Evolutionary conservation across 179 eudicot species (phyloP), one percentile per base, ranked within the genome.

Genomic region (Amaranthus tricolor): DNA sequence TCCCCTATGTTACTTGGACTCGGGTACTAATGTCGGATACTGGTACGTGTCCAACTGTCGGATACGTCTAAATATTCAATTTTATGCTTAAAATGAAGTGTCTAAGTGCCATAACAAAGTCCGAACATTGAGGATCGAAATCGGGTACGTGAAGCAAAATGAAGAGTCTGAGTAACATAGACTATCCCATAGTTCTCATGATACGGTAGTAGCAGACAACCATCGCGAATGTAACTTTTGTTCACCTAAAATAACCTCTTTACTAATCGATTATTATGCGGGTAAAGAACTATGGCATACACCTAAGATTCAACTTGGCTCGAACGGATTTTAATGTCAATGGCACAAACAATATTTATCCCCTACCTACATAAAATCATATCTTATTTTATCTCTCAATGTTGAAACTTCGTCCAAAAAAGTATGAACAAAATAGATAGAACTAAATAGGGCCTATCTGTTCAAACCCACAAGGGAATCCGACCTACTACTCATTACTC

Each of bases 381-480:
- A 61, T 24, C 5, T 5, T 14, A 21, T 24, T 61, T 24, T 61
- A 12, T 21, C n/a, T 4, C 59, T 55, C 0, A 55, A 11, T 16
- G 3, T 63, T 17, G 17, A 63, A 6, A 40, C 1, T 31, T 63
- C 4, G 50, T 21, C 14, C 16, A 1, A 1, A 11, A 0, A 62
- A 31, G 40, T 59, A 7, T 59, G 7, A 59, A 19, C 4, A 5
- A 59, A 15, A 61, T 14, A 12, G 16, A 8, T 11, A 13, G 14
- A 68, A 24, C 17, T 4, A 50, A 51, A 21, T 6, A 0, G 8
- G 13, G 60, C 43, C 20, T 20, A 17, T 20, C 14, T 12, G 15
- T 5, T 67, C 71, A 67, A 66, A 74, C 55, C 55, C 49, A 66
- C 9, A 47, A 20, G n/a, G 61, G 57, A 47, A 63, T 43, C 15